A percentile compares a stretch with the other conserved stretches of the same genome.
Conservation (phyloP, 805 yeast species). For the Clavispora vitiphila region DNA sequence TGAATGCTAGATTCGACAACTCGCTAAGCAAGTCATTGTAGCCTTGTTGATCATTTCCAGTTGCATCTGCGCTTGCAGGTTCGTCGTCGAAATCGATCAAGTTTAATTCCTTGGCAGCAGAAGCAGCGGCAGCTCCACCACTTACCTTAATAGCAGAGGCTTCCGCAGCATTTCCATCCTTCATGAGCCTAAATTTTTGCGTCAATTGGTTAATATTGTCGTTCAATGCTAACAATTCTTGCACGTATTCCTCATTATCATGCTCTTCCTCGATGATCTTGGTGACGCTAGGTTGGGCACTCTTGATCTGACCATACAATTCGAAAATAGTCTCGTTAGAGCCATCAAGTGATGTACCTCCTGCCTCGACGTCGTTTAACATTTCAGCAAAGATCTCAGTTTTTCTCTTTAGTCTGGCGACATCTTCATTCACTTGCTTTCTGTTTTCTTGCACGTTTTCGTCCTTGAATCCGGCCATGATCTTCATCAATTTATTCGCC, state of each 20-base stretch:
- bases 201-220: slow-evolving; percentile 70
- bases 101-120: slow-evolving; percentile 28
- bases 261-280: slow-evolving; percentile 81
- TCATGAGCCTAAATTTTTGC: slow-evolving; percentile 60
- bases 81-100: slow-evolving; percentile 42
- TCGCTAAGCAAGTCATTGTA: slow-evolving; percentile 72
- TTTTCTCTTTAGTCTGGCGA: slow-evolving; percentile 78
- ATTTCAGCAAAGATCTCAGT: slow-evolving; percentile 84
- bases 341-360: slow-evolving; percentile 36
- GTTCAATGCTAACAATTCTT: slow-evolving; percentile 61
- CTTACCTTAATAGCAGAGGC: slow-evolving; percentile 45
- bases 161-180: slow-evolving; percentile 54
- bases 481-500: slow-evolving; percentile 94
- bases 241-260: slow-evolving; percentile 47
- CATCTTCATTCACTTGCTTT: slow-evolving; percentile 76
- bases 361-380: slow-evolving; percentile 50
- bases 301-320: slow-evolving; percentile 70
- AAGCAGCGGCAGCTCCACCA: slow-evolving; percentile 20
- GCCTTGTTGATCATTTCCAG: slow-evolving; percentile 31
- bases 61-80: slow-evolving; percentile 27
- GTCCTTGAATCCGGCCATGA: slow-evolving; percentile 96
- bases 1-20: slow-evolving; percentile 57
- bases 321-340: slow-evolving; percentile 74
- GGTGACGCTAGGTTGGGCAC: slow-evolving; percentile 81
- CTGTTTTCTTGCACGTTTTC: slow-evolving; percentile 71